Evolutionary conservation across 2,329 filamentous ascomycete species (phyloP).

Genomic region (Xenosphaeropsis pyriputrescens): DNA sequence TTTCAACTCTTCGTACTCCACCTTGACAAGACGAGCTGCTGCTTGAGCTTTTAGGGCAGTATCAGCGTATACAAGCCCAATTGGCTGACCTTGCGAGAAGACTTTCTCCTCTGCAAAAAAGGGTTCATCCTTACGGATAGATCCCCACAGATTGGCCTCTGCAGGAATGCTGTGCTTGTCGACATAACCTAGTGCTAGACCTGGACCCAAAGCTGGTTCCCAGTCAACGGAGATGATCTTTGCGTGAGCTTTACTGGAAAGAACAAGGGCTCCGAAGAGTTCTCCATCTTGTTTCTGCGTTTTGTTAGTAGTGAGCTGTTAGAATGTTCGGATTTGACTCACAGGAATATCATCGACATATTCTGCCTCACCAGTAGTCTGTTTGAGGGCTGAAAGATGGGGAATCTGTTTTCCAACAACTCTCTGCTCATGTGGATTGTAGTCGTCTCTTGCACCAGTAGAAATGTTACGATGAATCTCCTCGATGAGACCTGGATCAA

Average conservation of each 20-base stretch:
- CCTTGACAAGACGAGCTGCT: slow-evolving; percentile 64
- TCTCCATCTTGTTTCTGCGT: slow-evolving; percentile 65
- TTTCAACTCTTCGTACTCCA: slow-evolving; percentile 82
- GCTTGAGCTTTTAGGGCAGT: slow-evolving; percentile 65
- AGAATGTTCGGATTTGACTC: too few relatives aligned
- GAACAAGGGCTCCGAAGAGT: slow-evolving; percentile 69
- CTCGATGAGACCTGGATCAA: slow-evolving; percentile 59
- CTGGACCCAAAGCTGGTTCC: slow-evolving; percentile 42
- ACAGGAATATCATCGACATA: slow-evolving; percentile 75
- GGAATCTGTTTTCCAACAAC: slow-evolving; percentile 69
- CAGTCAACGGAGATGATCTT: slow-evolving; percentile 68
- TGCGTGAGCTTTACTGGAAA: slow-evolving; percentile 78
- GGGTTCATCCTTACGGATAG: slow-evolving; percentile 54
- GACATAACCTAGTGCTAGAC: slow-evolving; percentile 67
- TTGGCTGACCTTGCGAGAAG: slow-evolving; percentile 80
- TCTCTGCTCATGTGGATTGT: slow-evolving; percentile 63
- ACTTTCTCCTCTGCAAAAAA: slow-evolving; percentile 89
- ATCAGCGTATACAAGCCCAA: slow-evolving; percentile 74
- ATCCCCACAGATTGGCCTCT: slow-evolving; percentile 77
- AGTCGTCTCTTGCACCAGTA: slow-evolving; percentile 56
- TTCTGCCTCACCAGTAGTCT: slow-evolving; percentile 82
- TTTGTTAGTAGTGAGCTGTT: too few relatives aligned
- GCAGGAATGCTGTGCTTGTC: slow-evolving; percentile 67
- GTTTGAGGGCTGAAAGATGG: slow-evolving; percentile 80
- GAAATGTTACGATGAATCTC: slow-evolving; percentile 80